Evolutionary conservation across 441 rosid genomes (phyloP), one percentile per base, ranked within the genome.

Genomic region (Erodium texanum): DNA sequence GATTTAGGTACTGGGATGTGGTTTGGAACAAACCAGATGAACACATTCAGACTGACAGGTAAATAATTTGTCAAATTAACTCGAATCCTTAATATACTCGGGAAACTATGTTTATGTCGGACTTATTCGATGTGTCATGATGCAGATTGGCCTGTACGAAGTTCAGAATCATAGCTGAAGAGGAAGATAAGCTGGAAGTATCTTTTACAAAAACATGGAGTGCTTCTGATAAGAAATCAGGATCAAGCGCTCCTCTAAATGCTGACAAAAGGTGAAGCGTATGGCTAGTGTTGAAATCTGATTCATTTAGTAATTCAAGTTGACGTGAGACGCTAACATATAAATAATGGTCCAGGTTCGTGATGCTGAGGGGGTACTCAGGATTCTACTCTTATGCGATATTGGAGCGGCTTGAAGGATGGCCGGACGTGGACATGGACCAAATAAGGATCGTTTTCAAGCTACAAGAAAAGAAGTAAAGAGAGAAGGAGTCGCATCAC

Each of bases 391-490:
- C 94, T 3, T 90, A 90, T 10, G 89, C 81, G 32, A 85, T 90
- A 56, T 90, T 86, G 38, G 92, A 85, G 82, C 89, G 85, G 74
- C 74, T 86, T 29, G 63, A 73, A 67, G 90, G 84, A 67, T 90
- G 96, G 96, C 96, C 96, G 68, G 86, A 80, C 5, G 88, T 88
- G 78, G 84, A 82, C 67, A 79, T 90, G 64, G 92, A 86, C 11
- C 86, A 86, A 80, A 88, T 89, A 54, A 83, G 94, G 80, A 74
- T 86, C 43, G 82, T 92, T 41, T 88, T 90, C 82, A 90, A 90
- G 82, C 94, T 88, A 78, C 81, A 90, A 80, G 86, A 90, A 79
- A 94, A 90, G 83, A 90, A 81, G 96, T 90, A 48, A 48, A 15
- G 2, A 3, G n/a, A 43, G 52, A 45, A 45, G 1, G 12, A 48